Base-by-base conservation (phyloP, 2,329 filamentous ascomycete species). In the Exophiala lecanii-corni region DNA sequence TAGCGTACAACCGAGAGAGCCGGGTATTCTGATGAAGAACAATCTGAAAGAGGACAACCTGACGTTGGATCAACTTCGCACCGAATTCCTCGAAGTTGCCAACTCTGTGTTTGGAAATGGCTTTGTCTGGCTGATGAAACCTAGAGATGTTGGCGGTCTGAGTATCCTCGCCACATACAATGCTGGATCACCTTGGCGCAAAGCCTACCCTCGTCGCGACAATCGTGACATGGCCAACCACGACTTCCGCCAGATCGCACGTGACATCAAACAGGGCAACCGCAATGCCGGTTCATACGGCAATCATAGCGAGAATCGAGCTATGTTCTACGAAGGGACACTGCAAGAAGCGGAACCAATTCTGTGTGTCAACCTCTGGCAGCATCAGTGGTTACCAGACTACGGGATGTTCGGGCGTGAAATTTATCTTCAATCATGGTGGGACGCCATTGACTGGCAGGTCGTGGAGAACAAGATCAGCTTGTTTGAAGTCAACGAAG, bases 71-170 rank as follows among this genome's bases (percentile, higher is more conserved):
- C 89, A 85, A 20, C 79, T 98, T 46, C 81, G 81, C 61, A 74
- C 75, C 56, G 86, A 92, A 62, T 81, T 98, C 66, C 67, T 92
- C 59, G 72, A 82, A 53, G 94, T 84, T 30, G 91, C 91, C 45
- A 75, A 79, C 55, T 78, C 81, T 69, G 96, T 97, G 89, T 97
- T 98, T 70, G 92, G 91, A 41, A 89, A 91, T 0, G 92, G 92
- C 53, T 97, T 94, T 69, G 85, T 97, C 62, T 98, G 92, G 92
- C 82, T 98, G 49, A 86, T 96, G 59, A 79, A 79, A 66, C 67
- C 68, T 40, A 61, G 63, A 43, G 60, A 71, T 17, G 48, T 47
- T 15, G 65, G 70, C 21, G 74, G 67, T 40, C 64, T 72, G 58
- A 80, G 82, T 58, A 77, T 98, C 59, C 75, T 98, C 45, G 76